A percentile compares a stretch with the other conserved stretches of the same genome.
Conservation (phyloP, 805 yeast species). For the Lipomyces mesembrius region DNA sequence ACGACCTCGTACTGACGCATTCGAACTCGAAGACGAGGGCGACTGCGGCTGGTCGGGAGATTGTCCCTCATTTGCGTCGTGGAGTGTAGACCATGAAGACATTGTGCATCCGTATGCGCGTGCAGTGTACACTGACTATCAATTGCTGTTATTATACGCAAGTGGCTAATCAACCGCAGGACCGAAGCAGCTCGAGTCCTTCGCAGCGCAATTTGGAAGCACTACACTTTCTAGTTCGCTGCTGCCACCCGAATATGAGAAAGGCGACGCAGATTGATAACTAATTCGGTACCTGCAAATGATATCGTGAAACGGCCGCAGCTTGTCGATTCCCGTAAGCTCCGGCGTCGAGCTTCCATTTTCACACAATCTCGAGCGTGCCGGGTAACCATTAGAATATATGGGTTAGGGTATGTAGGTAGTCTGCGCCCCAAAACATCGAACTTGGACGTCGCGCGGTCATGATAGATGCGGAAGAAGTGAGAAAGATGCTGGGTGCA, state of each 20-base stretch:
- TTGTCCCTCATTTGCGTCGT: background rate
- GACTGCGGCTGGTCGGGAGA: constrained; percentile 3
- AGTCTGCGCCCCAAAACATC: background rate
- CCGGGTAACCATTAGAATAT: background rate
- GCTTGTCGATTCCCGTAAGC: background rate
- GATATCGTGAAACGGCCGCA: background rate
- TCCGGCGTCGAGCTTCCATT: background rate
- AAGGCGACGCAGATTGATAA: background rate
- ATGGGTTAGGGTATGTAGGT: background rate
- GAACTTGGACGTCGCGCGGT: background rate
- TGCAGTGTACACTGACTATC: background rate
- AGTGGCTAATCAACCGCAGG: background rate
- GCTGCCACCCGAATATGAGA: background rate
- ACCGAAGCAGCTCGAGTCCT: background rate
- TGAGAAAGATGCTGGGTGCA: background rate
- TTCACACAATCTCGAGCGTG: background rate
- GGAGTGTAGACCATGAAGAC: constrained; percentile 5
- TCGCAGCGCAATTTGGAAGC: background rate
- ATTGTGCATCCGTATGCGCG: constrained; percentile 2
- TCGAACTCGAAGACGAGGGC: constrained; percentile 19
- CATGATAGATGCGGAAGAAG: background rate
- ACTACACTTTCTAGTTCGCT: background rate
- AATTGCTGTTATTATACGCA: background rate
- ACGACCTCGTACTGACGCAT: constrained; percentile 20
- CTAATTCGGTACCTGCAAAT: background rate